Conservation (phyloP, 179 eudicot species). For the Amaranthus tricolor region DNA sequence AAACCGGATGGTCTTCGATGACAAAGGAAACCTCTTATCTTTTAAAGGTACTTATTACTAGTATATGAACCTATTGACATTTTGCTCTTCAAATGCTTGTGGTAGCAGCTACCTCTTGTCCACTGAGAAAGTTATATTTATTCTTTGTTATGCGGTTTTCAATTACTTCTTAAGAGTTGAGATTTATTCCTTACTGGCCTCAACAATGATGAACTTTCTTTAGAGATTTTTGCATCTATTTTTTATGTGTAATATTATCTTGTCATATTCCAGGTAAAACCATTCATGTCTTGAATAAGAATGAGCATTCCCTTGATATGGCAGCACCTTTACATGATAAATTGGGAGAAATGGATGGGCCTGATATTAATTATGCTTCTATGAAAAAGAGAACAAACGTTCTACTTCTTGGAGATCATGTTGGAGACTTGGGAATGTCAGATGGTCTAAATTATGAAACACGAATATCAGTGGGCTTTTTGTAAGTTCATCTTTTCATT, state of each 20-base stretch:
- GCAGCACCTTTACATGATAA: slow-evolving; percentile 73
- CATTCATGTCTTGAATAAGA: slow-evolving; percentile 86
- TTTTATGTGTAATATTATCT: not conserved
- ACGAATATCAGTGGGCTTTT: slow-evolving; percentile 82
- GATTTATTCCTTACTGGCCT: not conserved
- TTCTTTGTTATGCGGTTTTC: not conserved
- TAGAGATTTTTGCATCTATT: not conserved
- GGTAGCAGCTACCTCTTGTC: not conserved
- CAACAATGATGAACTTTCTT: not conserved
- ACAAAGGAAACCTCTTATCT: slow-evolving; percentile 54
- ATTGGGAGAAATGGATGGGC: slow-evolving; percentile 49
- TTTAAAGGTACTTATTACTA: slow-evolving; percentile 58
- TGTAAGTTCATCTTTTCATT: slow-evolving; percentile 51
- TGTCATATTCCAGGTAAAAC: slow-evolving; percentile 61
- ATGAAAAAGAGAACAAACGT: slow-evolving; percentile 83
- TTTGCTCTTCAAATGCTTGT: not conserved
- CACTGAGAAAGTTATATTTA: not conserved
- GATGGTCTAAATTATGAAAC: slow-evolving; percentile 80
- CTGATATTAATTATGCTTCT: slow-evolving; percentile 38
- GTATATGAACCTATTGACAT: slow-evolving; percentile 15
- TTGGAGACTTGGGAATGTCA: slow-evolving; percentile 95
- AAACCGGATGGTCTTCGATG: slow-evolving; percentile 81
- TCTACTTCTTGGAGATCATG: slow-evolving; percentile 88
- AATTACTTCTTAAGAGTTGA: not conserved
- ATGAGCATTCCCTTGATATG: slow-evolving; percentile 95